phyloP scores from a whole-genome alignment of 2,329 filamentous ascomycete genomes.

The Epichloe baconii region DNA sequence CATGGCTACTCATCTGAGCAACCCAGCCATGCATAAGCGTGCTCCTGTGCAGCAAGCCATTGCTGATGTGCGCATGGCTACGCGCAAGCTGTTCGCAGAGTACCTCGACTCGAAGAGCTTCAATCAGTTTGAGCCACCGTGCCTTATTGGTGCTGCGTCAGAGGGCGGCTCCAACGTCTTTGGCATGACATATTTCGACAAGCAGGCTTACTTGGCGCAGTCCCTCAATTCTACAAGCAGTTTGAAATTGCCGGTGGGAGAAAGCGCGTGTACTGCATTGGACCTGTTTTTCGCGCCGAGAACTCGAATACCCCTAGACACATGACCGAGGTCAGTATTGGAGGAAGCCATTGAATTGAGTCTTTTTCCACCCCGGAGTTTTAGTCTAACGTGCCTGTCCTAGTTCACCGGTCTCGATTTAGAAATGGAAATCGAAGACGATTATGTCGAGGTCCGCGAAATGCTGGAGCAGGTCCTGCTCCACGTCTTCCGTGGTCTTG shows the following conservation, averaged over 20 bases:
- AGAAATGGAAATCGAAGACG: slow-evolving; percentile 75
- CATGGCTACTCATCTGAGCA: slow-evolving; percentile 76
- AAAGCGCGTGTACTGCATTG: slow-evolving; percentile 66
- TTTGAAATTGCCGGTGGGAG: slow-evolving; percentile 69
- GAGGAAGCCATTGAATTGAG: background rate
- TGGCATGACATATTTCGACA: slow-evolving; percentile 76
- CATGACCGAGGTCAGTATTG: slow-evolving; percentile 54
- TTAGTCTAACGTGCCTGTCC: background rate
- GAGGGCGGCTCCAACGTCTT: slow-evolving; percentile 94
- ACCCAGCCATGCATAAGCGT: slow-evolving; percentile 84
- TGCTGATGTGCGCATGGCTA: slow-evolving; percentile 37
- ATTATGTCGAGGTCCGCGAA: slow-evolving; percentile 62
- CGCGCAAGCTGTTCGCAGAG: slow-evolving; percentile 55
- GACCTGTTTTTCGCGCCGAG: slow-evolving; percentile 76
- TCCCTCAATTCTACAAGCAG: slow-evolving; percentile 84
- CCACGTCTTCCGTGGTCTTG: slow-evolving; percentile 57
- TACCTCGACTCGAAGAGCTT: slow-evolving; percentile 68
- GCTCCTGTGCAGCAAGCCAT: slow-evolving; percentile 86
- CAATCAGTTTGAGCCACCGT: slow-evolving; percentile 77
- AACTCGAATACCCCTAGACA: slow-evolving; percentile 74
- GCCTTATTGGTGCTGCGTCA: slow-evolving; percentile 76
- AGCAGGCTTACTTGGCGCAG: slow-evolving; percentile 67
- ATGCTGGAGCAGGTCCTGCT: slow-evolving; percentile 64
- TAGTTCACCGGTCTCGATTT: slow-evolving; percentile 73
- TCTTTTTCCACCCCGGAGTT: background rate